Base-by-base conservation (phyloP, 495 filamentous ascomycete species). In the Neurospora tetrasperma region DNA sequence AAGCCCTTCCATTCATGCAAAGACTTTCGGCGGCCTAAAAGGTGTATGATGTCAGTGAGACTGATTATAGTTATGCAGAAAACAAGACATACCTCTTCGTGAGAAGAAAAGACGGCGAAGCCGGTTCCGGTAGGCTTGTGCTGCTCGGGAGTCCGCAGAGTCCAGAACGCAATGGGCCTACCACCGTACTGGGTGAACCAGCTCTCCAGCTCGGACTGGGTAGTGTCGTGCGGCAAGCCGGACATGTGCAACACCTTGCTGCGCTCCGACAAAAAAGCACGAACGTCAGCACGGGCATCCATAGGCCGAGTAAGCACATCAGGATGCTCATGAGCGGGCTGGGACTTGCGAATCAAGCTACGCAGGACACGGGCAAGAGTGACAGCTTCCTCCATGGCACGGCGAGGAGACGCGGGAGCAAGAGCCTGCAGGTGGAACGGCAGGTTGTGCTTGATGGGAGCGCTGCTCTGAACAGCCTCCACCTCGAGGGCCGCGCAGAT, bases 131-230 rank as follows among this genome's bases (percentile, higher is more conserved):
- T 98, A 23, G 96, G 96, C 85, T 99, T 99, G 84, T 98, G 95
- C 82, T 98, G 96, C 81, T 99, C 96, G 12, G 96, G 96, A 27
- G 96, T 98, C 54, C 96, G 93, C 70, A 99, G 86, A 23, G 96
- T 99, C 95, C 95, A 99, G 83, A 99, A 99, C 27, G 95, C 95
- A 84, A 98, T 98, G n/a, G 96, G 96, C 20, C 96, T 92, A 59
- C 96, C 96, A 72, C 96, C 95, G 78, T 97, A 99, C 80, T 99
- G 96, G 35, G 96, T 99, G 81, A 98, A 99, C 96, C 96, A 99
- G 81, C 93, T 97, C 84, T 98, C 96, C 42, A 99, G 86, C 82
- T 98, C 96, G 18, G 94, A 97, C 83, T 99, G 96, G 3, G 96
- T 99, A 38, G 96, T 99, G 78, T 99, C 96, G 79, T 99, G 96